Base-by-base conservation (phyloP, 2,329 filamentous ascomycete species). In the Colletotrichum sp. region DNA sequence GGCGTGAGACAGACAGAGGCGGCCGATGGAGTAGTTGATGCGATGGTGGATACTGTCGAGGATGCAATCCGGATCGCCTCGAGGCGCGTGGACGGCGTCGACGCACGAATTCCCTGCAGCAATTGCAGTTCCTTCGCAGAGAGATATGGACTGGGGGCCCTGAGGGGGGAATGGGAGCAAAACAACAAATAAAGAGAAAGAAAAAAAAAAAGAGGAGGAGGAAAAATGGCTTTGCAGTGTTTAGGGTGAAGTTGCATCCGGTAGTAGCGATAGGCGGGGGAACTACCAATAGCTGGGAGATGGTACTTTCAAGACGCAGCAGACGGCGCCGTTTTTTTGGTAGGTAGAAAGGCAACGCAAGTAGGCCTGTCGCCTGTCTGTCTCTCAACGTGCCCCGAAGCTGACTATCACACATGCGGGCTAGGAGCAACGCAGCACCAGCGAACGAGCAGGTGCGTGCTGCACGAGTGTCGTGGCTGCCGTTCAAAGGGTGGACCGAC, bases 401-500 rank as follows among this genome's bases (percentile, higher is more conserved):
- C 43, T 24, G 43, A 52, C 68, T 71, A 71, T 71, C 18, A 30
- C 66, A 58, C 48, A 68, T 71, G 52, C 56, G 61, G 72, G 58
- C 71, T 61, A 75, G 43, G 72, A 72, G 72, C 72, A 62, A 72
- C 69, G 72, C 72, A 43, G 62, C 69, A 75, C 72, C 62, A 75
- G 62, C 69, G 55, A 77, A 72, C 66, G 56, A 67, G 65, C 43
- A 75, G 66, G 60, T 77, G 76, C 76, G 68, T 78, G 79, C 84
- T 87, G 85, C 86, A 87, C 71, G 81, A 83, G 77, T 86, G 86
- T 88, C 87, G 87, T 88, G 87, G 87, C 87, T 86, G 81, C 81
- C 83, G 80, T 83, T 86, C 82, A 87, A 85, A 86, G 86, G 86
- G 77, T 82, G 76, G 77, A 70, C 71, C 72, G 60, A 65, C 79